A percentile compares a stretch with the other conserved stretches of the same genome.
These are phyloP conservation scores for Fusarium devonianum DNA, from an alignment of 2,329 filamentous ascomycete species.

Conservation along the genomic window DNA sequence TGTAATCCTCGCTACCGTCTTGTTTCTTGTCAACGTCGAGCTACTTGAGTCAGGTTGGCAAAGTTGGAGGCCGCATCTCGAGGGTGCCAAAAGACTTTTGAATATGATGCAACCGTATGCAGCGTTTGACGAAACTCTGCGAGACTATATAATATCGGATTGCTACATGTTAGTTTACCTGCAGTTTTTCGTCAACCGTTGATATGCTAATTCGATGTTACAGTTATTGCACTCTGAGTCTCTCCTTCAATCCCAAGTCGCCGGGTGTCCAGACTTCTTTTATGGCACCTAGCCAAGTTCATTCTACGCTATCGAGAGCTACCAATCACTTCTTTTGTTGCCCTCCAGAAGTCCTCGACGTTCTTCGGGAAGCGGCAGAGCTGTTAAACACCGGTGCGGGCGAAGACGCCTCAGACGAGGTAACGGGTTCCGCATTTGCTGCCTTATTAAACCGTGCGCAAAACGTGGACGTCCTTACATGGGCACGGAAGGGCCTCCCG, in stretches of 20 bases:
- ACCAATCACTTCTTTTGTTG: constrained; percentile 57
- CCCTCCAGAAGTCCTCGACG: constrained; percentile 52
- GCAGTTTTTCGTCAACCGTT: background rate
- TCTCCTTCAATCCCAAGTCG: constrained; percentile 50
- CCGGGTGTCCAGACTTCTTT: constrained; percentile 43
- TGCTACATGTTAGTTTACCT: constrained; percentile 51
- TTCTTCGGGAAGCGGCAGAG: constrained; percentile 51
- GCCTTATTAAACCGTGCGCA: constrained; percentile 48
- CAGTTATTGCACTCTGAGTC: constrained; percentile 54
- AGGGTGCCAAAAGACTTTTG: constrained; percentile 54
- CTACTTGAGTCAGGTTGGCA: constrained; percentile 57
- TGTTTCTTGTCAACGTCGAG: constrained; percentile 59
- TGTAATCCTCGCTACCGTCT: constrained; percentile 53
- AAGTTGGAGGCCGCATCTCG: constrained; percentile 55
- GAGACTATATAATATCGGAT: constrained; percentile 56
- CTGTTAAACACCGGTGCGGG: constrained; percentile 44
- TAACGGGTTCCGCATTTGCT: constrained; percentile 39
- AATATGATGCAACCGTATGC: constrained; percentile 46
- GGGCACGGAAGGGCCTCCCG: constrained; percentile 49
- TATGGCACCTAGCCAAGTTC: constrained; percentile 45
- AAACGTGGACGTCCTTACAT: constrained; percentile 49
- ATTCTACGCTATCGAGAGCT: constrained; percentile 48
- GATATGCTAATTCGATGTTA: background rate
- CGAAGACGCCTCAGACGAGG: constrained; percentile 33
- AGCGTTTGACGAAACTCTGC: constrained; percentile 45